A percentile compares a stretch with the other conserved stretches of the same genome.
These are phyloP conservation scores for Solanum etuberosum DNA, from an alignment of 257 asterid species.

Conservation along the genomic window DNA sequence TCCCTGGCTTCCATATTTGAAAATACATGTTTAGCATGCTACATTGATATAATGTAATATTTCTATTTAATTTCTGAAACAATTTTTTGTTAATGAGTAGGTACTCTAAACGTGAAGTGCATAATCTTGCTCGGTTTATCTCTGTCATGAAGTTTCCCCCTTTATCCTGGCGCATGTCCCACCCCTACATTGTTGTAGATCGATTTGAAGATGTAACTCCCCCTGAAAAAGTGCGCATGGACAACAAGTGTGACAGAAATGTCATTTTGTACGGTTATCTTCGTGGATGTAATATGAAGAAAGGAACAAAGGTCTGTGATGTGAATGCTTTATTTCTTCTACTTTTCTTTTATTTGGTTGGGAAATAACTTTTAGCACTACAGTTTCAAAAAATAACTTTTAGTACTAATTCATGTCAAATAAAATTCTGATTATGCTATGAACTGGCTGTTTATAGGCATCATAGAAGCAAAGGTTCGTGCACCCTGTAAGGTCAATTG, in stretches of 20 bases:
- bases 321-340: background rate
- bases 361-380: background rate
- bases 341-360: background rate
- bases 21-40: background rate
- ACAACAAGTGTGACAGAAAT: conserved; percentile 80
- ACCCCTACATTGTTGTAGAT: conserved; percentile 87
- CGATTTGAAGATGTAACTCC: conserved; percentile 94
- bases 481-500: background rate
- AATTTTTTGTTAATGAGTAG: conserved; percentile 31
- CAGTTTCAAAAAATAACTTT: background rate
- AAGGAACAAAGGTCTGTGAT: conserved; percentile 65
- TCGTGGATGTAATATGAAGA: conserved; percentile 94
- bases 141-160: conserved; percentile 98
- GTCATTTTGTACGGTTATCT: conserved; percentile 78
- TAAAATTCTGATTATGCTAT: background rate
- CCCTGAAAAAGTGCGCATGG: conserved; percentile 65
- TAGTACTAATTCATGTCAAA: background rate
- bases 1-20: background rate
- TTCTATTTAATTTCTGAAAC: background rate
- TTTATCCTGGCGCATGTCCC: conserved; percentile 85
- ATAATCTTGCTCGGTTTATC: conserved; percentile 88
- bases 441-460: background rate
- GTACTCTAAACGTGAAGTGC: conserved; percentile 87
- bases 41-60: background rate
- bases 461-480: background rate